A percentile compares a stretch with the other conserved stretches of the same genome.
These are phyloP conservation scores for Pelagophyceae sp. DNA, from an alignment of 352 stramenopile species.

Conservation along the genomic window DNA sequence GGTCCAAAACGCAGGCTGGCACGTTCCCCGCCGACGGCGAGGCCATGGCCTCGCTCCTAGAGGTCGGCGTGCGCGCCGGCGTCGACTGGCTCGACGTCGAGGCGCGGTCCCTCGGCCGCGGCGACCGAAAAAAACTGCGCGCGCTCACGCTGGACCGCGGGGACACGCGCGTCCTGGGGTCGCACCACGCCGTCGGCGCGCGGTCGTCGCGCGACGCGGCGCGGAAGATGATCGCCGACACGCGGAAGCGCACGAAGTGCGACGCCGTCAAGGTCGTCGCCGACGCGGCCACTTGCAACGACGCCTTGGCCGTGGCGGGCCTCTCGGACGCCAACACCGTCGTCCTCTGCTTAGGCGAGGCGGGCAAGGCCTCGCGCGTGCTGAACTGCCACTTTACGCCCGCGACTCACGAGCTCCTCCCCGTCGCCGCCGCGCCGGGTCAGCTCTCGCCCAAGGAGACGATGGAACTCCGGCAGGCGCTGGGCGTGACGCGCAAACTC, in stretches of 20 bases:
- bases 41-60: conserved; percentile 66
- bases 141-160: conserved; percentile 39
- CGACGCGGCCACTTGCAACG: conserved; percentile 69
- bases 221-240: conserved; percentile 43
- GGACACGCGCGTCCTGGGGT: conserved; percentile 59
- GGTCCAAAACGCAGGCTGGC: conserved; percentile 81
- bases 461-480: conserved; percentile 55
- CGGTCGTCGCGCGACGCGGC: conserved; percentile 47
- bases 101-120: conserved; percentile 53
- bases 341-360: conserved; percentile 79
- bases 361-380: conserved; percentile 80
- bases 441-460: conserved; percentile 88
- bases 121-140: no score
- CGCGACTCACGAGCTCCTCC: conserved; percentile 80
- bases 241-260: conserved; percentile 30
- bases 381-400: conserved; percentile 88
- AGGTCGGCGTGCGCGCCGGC: conserved; percentile 75
- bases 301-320: conserved; percentile 30
- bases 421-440: conserved; percentile 78
- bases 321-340: conserved; percentile 67
- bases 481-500: neutral
- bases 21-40: conserved; percentile 78
- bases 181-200: conserved; percentile 60
- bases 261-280: conserved; percentile 76
- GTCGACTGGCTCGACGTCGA: conserved; percentile 94